Base-by-base conservation (phyloP, 495 filamentous ascomycete genomes). In the Mytilinidion resinicola region DNA sequence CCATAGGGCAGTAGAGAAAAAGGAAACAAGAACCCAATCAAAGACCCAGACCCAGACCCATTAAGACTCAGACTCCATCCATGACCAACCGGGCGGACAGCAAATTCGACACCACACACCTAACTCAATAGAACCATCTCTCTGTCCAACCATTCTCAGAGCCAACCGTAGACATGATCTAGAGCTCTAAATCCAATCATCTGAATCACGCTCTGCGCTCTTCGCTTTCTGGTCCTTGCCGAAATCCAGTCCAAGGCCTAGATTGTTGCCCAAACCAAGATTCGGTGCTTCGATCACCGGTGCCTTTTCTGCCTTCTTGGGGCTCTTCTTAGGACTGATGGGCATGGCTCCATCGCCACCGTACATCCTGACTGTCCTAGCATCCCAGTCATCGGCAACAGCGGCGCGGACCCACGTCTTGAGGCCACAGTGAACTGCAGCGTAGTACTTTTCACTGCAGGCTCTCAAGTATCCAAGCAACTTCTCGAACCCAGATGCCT, bases 371-470 rank as follows among this genome's bases (percentile, higher is more conserved):
- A 96, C 91, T 52, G 81, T 78, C 38, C 77, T 72, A 35, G 87
- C 84, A 55, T 88, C 80, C 95, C 93, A 98, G 30, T 83, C 89
- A 73, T 98, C 93, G 39, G 89, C 91, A 35, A 72, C 76, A 0
- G 89, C 90, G 1, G 91, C 95, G 1, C 83, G 85, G 30, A 96
- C 87, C 93, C 93, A 98, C 30, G 87, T 91, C 53, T 86, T 81
- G 51, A 98, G 76, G 17, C 85, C 88, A 59, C 91, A 90, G 70
- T 98, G 93, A 10, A 98, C 88, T 19, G 86, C 80, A 1, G 85
- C 85, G 64, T 98, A 97, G 69, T 97, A 92, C 67, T 96, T 96
- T 72, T 96, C 93, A 71, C 97, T 98, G 78, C 93, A 97, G 19
- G 91, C 85, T 14, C 93, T 81, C 61, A 97, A 70, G 56, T 80